Base-by-base conservation (phyloP, 1,284 basidiomycete species). In the Cerioporus squamosus region DNA sequence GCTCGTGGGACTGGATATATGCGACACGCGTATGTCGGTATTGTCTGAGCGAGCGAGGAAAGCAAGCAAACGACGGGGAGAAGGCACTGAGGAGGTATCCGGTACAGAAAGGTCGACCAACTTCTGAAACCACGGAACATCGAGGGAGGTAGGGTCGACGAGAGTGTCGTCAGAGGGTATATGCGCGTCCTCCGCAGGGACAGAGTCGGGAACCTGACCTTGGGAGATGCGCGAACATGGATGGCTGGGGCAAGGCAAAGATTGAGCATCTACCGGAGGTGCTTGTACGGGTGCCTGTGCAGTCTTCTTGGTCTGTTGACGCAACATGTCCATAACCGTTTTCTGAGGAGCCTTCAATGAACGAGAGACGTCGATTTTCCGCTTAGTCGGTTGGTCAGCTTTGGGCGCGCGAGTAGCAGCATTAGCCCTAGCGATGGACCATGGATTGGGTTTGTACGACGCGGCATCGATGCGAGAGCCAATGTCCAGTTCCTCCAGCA, bases 381-480 rank as follows among this genome's bases (percentile, higher is more conserved):
- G 42, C 18, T 43, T 17, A 5, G 40, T 8, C n/a, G 38, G 49
- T 26, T 23, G 23, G 17, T 7, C 2, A 8, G 49, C 44, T 40
- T 50, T 59, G 39, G 69, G 44, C 14, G 62, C 38, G 22, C 88
- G 81, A 36, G 77, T 76, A 0, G 82, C 81, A 48, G 89, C 89
- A 65, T 91, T 91, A 36, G 88, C 82, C 65, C 84, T 88, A 1
- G 89, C 89, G 54, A 91, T 90, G 49, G 81, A 83, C 81, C 89
- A 91, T 0, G 90, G 89, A 67, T 89, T 91, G 0, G 86, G 81
- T 49, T 82, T 87, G 73, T 84, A 90, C 3, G 74, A 68, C 0
- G 84, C 88, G 26, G 76, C 70, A 54, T 90, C 89, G 46, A 79
- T 72, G 44, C 89, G 77, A 2, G 74, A 70, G 1, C 84, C 80